These are phyloP conservation scores for Casuarina equisetifolia DNA, from an alignment of 306 rosid genomes.

Conservation along the genomic window DNA sequence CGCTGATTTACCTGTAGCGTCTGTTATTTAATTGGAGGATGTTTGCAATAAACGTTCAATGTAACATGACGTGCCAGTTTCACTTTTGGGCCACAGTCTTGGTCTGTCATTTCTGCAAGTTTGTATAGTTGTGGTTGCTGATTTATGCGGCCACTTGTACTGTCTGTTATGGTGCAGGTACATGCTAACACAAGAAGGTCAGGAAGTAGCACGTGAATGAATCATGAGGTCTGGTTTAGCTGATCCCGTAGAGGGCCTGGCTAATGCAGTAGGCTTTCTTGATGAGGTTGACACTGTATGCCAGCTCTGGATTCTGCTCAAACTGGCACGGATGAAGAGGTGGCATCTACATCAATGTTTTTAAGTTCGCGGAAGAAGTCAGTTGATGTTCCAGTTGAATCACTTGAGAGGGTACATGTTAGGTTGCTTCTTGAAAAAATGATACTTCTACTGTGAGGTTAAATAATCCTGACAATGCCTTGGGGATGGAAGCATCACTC, in stretches of 20 bases:
- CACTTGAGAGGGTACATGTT: slow-evolving; percentile 62
- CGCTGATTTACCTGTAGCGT: too few species aligned
- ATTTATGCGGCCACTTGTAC: background rate
- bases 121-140: background rate
- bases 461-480: too few species aligned
- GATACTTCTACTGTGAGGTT: background rate
- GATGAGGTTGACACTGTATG: slow-evolving; percentile 32
- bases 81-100: too few species aligned
- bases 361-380: slow-evolving; percentile 41
- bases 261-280: slow-evolving; percentile 39
- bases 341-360: slow-evolving; percentile 33
- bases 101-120: too few species aligned
- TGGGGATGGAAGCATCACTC: too few species aligned
- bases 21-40: too few species aligned
- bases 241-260: slow-evolving; percentile 40
- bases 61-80: too few species aligned
- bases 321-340: slow-evolving; percentile 47
- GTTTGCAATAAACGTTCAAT: too few species aligned
- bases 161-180: slow-evolving; percentile 51
- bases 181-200: slow-evolving; percentile 92
- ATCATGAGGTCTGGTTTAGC: slow-evolving; percentile 77
- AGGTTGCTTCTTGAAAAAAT: slow-evolving; percentile 4
- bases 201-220: slow-evolving; percentile 81
- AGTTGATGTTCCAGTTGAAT: slow-evolving; percentile 59
- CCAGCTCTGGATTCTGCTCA: slow-evolving; percentile 35